These are phyloP conservation scores for Boletellus sp. DNA, from an alignment of 768 basidiomycete genomes.

Conservation along the genomic window DNA sequence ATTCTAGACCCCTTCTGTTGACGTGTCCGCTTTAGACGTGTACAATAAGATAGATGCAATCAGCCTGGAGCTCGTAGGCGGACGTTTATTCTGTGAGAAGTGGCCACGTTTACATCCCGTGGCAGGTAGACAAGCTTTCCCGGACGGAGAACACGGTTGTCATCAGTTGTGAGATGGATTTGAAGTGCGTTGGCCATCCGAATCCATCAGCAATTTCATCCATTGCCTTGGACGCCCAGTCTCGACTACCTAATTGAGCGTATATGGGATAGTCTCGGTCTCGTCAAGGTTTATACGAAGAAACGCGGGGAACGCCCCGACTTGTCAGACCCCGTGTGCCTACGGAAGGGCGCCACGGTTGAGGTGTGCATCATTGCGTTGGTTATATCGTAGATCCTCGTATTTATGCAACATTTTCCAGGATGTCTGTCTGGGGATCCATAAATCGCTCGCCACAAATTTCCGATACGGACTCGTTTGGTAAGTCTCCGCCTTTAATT, in stretches of 20 bases:
- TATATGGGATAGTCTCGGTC: constrained; percentile 75
- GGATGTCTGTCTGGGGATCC: constrained; percentile 91
- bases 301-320: constrained; percentile 95
- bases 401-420: constrained; percentile 21
- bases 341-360: constrained; percentile 89
- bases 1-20: not conserved
- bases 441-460: constrained; percentile 82
- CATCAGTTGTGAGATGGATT: constrained; percentile 91
- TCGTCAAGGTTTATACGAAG: constrained; percentile 95
- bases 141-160: constrained; percentile 83
- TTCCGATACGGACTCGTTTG: constrained; percentile 96
- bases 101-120: not conserved
- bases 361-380: constrained; percentile 48
- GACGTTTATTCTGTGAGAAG: not conserved
- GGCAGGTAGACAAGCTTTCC: constrained; percentile 70
- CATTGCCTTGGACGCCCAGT: constrained; percentile 34
- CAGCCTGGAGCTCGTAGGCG: constrained; percentile 59
- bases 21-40: constrained; percentile 54
- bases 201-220: not conserved
- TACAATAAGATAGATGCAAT: constrained; percentile 97
- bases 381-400: not conserved
- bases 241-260: constrained; percentile 70
- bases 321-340: constrained; percentile 82
- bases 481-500: constrained; percentile 39
- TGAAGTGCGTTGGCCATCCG: constrained; percentile 57